phyloP scores from a whole-genome alignment of 495 filamentous ascomycete genomes.

The Parathielavia hyrcaniae region DNA sequence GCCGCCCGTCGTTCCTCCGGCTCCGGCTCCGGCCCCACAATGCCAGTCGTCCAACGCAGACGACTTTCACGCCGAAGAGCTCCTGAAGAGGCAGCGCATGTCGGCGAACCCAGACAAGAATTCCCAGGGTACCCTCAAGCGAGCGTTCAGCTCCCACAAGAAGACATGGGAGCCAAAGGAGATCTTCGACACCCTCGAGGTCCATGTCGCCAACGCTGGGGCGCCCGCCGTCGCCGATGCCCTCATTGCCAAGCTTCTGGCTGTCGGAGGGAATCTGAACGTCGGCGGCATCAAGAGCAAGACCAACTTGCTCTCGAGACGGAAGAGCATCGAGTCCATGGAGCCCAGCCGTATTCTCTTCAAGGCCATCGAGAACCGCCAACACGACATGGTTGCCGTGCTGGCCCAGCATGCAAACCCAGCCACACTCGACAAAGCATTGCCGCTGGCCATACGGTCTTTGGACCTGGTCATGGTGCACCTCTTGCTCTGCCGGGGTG shows the following conservation, averaged over 20 bases:
- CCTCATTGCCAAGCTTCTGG: conserved; percentile 39
- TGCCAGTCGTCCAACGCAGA: conserved; percentile 38
- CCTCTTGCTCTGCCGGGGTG: conserved; percentile 40
- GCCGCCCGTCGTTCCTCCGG: conserved; percentile 22
- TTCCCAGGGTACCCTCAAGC: conserved; percentile 35
- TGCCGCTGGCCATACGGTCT: conserved; percentile 39
- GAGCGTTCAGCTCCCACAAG: conserved; percentile 41
- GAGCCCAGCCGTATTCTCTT: conserved; percentile 41
- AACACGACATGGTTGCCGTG: conserved; percentile 45
- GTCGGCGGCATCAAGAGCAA: conserved; percentile 35
- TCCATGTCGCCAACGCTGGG: conserved; percentile 38
- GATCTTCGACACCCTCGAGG: conserved; percentile 40
- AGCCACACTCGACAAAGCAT: conserved; percentile 34
- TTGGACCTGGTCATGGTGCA: conserved; percentile 33
- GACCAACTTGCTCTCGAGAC: conserved; percentile 37
- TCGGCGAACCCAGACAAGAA: conserved; percentile 26
- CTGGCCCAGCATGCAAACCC: conserved; percentile 40
- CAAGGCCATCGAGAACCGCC: conserved; percentile 41
- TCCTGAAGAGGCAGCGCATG: conserved; percentile 39
- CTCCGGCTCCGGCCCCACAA: conserved; percentile 17
- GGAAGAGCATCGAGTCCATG: conserved; percentile 40
- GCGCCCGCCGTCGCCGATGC: conserved; percentile 44
- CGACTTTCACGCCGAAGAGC: conserved; percentile 39
- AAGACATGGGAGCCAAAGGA: conserved; percentile 46
- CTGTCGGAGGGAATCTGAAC: conserved; percentile 41